Percentiles rank a stretch among this genome's conserved stretches.
These are phyloP conservation scores for Sonneratia caseolaris DNA, from an alignment of 345 rosid genomes.

Conservation along the genomic window DNA sequence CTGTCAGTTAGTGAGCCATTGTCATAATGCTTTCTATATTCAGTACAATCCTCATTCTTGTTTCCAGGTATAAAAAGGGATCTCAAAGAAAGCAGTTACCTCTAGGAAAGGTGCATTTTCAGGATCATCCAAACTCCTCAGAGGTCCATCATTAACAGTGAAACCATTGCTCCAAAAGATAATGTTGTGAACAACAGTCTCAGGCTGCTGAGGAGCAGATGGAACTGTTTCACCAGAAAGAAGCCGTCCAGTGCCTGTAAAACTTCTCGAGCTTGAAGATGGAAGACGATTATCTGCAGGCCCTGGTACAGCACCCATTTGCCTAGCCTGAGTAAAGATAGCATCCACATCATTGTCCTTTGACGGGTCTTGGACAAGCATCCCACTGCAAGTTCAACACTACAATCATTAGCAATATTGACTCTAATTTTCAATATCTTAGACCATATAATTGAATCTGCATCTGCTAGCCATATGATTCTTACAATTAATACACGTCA, in stretches of 20 bases:
- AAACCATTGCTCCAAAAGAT: constrained; percentile 87
- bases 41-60: not conserved
- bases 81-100: constrained; percentile 24
- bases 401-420: not conserved
- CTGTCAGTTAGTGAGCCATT: not conserved
- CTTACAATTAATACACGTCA: not conserved
- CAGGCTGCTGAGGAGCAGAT: constrained; percentile 70
- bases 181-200: constrained; percentile 58
- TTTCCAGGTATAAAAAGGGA: not conserved
- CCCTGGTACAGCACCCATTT: constrained; percentile 82
- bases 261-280: constrained; percentile 68
- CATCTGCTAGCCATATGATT: not conserved
- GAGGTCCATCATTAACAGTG: constrained; percentile 79
- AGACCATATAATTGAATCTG: not conserved
- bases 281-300: constrained; percentile 50
- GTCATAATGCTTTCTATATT: not conserved
- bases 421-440: not conserved
- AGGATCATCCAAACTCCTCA: constrained; percentile 87
- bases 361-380: constrained; percentile 91
- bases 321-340: constrained; percentile 76
- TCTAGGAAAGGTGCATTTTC: constrained; percentile 84
- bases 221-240: constrained; percentile 75
- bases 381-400: constrained; percentile 48
- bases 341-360: constrained; percentile 80
- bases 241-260: constrained; percentile 70